Base-by-base conservation (phyloP, 768 basidiomycete species). In the Solioccasus polychromus region DNA sequence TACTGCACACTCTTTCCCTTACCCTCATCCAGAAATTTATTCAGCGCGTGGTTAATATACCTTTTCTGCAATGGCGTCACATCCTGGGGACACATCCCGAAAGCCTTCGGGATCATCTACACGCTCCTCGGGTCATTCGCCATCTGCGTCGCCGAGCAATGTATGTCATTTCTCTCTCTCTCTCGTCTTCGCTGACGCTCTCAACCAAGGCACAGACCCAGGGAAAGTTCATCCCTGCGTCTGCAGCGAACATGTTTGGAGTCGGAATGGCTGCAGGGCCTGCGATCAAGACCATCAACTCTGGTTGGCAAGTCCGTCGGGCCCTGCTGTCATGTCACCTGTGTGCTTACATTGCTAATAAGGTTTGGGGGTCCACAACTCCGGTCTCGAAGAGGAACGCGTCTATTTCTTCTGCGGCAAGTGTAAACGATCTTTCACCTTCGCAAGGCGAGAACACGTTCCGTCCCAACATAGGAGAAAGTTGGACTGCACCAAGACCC, bases 81-180 rank as follows among this genome's bases (percentile, higher is more conserved):
- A 55, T 45, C 44, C 53, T 54, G 71, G 67, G 36, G 68, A 73
- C 54, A 70, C 76, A 35, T 75, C 82, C 19, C 78, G 82, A 58
- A 85, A 85, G 58, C 80, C 82, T 32, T 85, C 85, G 26, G 78
- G 76, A 44, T 83, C 85, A 22, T 82, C 84, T n/a, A 75, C 77
- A 15, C 81, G 77, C 48, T 84, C 84, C 38, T 70, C 72, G 36
- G 71, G 75, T 24, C 83, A 77, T 56, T 85, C 85, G 3, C 83
- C 85, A 0, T 68, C 79, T 30, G 68, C 70, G 38, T 80, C 84
- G 19, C 80, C 83, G 17, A 71, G 69, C 56, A 75, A 76, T 61
- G 85, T 86, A 60, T 50, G 74, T 67, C 15, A 5, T 18, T 51
- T n/a, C 12, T 36, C 14, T n/a, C 26, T 12, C 6, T 3, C 9